Percentiles rank a stretch among this genome's conserved stretches.
phyloP scores from a whole-genome alignment of 2,329 filamentous ascomycete species.

The Verticillium tricorpus region DNA sequence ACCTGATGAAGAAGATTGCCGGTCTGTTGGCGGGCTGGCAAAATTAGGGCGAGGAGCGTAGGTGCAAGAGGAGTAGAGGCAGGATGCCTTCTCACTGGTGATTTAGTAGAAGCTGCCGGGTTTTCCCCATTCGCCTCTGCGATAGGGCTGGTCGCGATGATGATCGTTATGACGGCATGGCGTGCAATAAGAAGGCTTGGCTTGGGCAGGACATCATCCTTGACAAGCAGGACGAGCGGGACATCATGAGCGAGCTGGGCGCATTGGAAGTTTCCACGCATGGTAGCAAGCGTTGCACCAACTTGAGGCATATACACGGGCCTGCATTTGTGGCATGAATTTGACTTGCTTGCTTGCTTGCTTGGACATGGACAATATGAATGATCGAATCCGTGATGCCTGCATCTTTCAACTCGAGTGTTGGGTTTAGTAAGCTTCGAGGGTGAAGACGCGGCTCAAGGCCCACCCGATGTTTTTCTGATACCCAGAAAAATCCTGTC shows the following conservation, averaged over 20 bases:
- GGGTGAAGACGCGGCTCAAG: no score
- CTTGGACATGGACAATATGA: no score
- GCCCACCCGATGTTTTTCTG: no score
- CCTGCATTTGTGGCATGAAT: background rate
- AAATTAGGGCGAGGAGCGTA: background rate
- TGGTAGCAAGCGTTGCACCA: background rate
- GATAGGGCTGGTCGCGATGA: background rate
- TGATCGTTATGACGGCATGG: background rate
- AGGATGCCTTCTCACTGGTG: background rate
- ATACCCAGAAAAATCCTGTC: no score
- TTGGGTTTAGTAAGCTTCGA: no score
- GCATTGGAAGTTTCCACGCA: background rate
- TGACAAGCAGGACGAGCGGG: background rate
- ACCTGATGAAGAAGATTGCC: slow-evolving; percentile 37
- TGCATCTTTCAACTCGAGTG: no score
- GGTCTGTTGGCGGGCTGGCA: slow-evolving; percentile 13
- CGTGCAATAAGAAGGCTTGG: background rate
- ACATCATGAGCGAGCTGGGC: background rate
- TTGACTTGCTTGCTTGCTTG: background rate
- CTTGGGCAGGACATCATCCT: background rate
- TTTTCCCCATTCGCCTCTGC: background rate
- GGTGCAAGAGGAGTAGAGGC: slow-evolving; percentile 20
- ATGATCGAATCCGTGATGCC: no score
- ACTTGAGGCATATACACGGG: background rate
- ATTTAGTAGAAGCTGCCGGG: background rate